Evolutionary conservation across 2,329 filamentous ascomycete genomes (phyloP).

Genomic region (Penicillium brevicompactum): DNA sequence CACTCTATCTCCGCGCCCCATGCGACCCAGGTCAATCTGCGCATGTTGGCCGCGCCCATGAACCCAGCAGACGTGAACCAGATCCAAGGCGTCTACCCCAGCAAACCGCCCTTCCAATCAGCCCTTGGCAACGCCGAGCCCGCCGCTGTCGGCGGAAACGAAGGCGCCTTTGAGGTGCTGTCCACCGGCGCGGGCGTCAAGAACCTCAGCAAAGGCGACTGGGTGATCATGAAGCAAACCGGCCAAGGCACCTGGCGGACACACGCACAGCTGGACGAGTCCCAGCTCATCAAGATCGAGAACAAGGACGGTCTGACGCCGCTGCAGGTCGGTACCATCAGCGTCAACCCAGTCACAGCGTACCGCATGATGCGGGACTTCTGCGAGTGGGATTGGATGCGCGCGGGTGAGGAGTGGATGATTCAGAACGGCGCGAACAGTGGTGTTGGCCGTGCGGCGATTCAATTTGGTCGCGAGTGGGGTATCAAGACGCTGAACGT

Average conservation of each 20-base stretch:
- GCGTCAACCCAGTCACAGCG: constrained; percentile 90
- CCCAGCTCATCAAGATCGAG: constrained; percentile 68
- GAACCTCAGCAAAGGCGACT: constrained; percentile 75
- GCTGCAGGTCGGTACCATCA: constrained; percentile 81
- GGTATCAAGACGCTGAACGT: constrained; percentile 90
- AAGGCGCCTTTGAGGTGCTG: constrained; percentile 90
- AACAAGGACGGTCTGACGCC: constrained; percentile 71
- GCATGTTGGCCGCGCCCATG: constrained; percentile 86
- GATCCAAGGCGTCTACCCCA: constrained; percentile 93
- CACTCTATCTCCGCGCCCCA: constrained; percentile 53
- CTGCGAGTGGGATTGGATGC: constrained; percentile 54
- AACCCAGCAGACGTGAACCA: constrained; percentile 99
- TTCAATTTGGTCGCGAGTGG: constrained; percentile 85
- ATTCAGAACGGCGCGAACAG: constrained; percentile 97
- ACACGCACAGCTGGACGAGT: constrained; percentile 69
- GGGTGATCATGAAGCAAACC: constrained; percentile 84
- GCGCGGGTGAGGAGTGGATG: constrained; percentile 79
- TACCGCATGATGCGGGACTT: constrained; percentile 92
- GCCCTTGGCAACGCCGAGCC: constrained; percentile 75
- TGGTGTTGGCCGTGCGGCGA: constrained; percentile 86
- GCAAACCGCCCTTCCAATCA: constrained; percentile 75
- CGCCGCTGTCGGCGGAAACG: constrained; percentile 68
- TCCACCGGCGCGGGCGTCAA: constrained; percentile 64
- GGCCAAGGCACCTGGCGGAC: constrained; percentile 95
- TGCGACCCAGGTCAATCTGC: constrained; percentile 72